Base-by-base conservation (phyloP, 2,329 filamentous ascomycete genomes). In the Pyricularia pennisetigena region DNA sequence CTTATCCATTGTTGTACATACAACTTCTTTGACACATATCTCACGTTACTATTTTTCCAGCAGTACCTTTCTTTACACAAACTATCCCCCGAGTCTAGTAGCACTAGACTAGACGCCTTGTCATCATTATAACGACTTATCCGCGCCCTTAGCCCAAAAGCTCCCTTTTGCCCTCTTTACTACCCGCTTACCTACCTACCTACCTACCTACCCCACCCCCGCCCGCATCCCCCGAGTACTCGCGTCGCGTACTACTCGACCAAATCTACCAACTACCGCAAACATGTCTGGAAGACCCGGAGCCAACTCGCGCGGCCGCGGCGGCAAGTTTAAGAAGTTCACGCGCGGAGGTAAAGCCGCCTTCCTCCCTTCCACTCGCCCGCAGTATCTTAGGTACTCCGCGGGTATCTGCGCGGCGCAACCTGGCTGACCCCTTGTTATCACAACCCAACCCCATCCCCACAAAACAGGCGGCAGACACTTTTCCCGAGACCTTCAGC, bases 251-350 rank as follows among this genome's bases (percentile, higher is more conserved):
- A 3, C 10, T 29, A 26, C 41, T 49, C 41, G 41, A 28, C 26
- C 26, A 9, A 54, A 28, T 16, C 49, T 3, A 30, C 7, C n/a
- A 20, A 14, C n/a, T 10, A 32, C 54, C n/a, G 32, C 59, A 64
- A 62, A 62, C 66, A 84, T 87, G 85, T 77, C 82, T 69, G 76
- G 78, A 70, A 76, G 69, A 70, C 79, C 83, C 62, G 82, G 82
- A 71, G 74, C 78, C 59, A 82, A 78, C 78, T 84, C 89, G 72
- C 86, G 93, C 77, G 93, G 92, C 74, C 91, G 94, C 77, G 93
- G 91, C 75, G 93, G 94, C 80, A 98, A 98, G 82, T 97, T 94
- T 79, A 91, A 88, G 82, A 98, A 97, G 83, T 93, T 90, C 73
- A 93, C 92, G 74, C 87, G 94, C 81, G 94, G 94, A 85, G 94